Percentiles rank a stretch among this genome's conserved stretches.
phyloP scores from a whole-genome alignment of 352 stramenopile species.

The Phytophthora pini region DNA sequence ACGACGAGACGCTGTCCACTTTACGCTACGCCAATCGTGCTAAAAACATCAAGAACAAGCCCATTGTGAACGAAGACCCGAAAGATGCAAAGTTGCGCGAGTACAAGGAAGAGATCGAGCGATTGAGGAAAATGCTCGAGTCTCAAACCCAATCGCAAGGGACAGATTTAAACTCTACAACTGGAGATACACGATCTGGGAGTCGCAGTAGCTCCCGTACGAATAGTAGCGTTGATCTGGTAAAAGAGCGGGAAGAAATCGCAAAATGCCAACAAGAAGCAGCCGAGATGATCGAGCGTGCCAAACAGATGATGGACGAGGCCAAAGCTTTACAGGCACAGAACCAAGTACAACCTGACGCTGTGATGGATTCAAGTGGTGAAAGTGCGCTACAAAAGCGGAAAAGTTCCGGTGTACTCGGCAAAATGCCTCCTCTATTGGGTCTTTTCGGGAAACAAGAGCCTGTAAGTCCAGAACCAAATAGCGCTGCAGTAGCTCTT shows the following conservation, averaged over 20 bases:
- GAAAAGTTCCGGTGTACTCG: constrained; percentile 30
- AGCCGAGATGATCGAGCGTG: constrained; percentile 68
- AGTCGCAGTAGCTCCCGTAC: constrained; percentile 9
- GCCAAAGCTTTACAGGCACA: constrained; percentile 47
- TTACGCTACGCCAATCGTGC: constrained; percentile 96
- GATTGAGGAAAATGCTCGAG: constrained; percentile 85
- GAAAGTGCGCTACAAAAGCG: constrained; percentile 9
- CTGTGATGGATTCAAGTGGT: neutral
- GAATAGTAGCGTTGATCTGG: constrained; percentile 24
- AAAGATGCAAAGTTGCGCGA: constrained; percentile 92
- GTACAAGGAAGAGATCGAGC: constrained; percentile 92
- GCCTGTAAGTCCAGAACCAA: constrained; percentile 8
- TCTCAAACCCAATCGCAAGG: constrained; percentile 56
- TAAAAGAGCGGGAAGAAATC: constrained; percentile 73
- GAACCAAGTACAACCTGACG: constrained; percentile 11
- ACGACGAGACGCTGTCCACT: constrained; percentile 96
- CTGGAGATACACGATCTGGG: neutral
- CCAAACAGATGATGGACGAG: constrained; percentile 83
- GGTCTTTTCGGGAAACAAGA: constrained; percentile 35
- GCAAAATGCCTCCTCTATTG: constrained; percentile 28
- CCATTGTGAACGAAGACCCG: constrained; percentile 95
- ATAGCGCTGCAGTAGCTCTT: neutral
- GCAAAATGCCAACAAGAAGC: constrained; percentile 70
- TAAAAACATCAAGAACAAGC: constrained; percentile 98
- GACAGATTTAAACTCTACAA: constrained; percentile 6